phyloP scores from a whole-genome alignment of 345 rosid genomes.

The Lepidium africanum region DNA sequence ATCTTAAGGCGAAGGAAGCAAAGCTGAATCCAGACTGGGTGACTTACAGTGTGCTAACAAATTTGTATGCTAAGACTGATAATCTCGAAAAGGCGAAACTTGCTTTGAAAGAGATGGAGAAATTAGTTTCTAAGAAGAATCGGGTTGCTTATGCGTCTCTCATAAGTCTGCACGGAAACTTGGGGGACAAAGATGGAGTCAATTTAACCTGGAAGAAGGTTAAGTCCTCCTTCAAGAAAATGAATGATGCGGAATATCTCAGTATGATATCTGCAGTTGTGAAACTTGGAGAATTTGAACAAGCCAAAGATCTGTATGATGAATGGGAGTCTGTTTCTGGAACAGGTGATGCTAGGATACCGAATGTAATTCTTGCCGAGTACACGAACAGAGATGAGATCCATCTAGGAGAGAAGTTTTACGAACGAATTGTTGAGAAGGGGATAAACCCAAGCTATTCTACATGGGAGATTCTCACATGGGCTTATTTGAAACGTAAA shows the following conservation, averaged over 20 bases:
- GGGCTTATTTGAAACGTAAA: constrained; percentile 51
- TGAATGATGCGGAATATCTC: constrained; percentile 65
- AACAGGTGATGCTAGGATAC: constrained; percentile 49
- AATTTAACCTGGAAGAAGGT: constrained; percentile 63
- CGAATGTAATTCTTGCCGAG: constrained; percentile 68
- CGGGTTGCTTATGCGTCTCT: constrained; percentile 63
- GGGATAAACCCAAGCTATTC: constrained; percentile 59
- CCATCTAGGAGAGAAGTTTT: constrained; percentile 50
- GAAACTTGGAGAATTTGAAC: constrained; percentile 57
- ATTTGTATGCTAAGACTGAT: constrained; percentile 45
- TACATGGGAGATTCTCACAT: constrained; percentile 78
- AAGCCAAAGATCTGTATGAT: constrained; percentile 56
- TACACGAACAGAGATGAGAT: constrained; percentile 47
- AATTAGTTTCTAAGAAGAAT: constrained; percentile 46
- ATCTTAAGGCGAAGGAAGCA: constrained; percentile 48
- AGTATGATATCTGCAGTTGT: constrained; percentile 69
- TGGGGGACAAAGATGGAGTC: constrained; percentile 54
- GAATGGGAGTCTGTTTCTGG: constrained; percentile 78
- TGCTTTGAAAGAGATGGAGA: constrained; percentile 85
- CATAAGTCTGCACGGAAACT: constrained; percentile 59
- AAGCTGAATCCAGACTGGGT: constrained; percentile 77
- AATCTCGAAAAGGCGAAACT: constrained; percentile 48
- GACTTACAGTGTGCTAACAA: constrained; percentile 60
- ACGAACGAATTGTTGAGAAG: constrained; percentile 38
- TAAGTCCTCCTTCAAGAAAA: constrained; percentile 49